Conservation (phyloP, 169 alveolate genomes). For the Plasmodium yoelii region DNA sequence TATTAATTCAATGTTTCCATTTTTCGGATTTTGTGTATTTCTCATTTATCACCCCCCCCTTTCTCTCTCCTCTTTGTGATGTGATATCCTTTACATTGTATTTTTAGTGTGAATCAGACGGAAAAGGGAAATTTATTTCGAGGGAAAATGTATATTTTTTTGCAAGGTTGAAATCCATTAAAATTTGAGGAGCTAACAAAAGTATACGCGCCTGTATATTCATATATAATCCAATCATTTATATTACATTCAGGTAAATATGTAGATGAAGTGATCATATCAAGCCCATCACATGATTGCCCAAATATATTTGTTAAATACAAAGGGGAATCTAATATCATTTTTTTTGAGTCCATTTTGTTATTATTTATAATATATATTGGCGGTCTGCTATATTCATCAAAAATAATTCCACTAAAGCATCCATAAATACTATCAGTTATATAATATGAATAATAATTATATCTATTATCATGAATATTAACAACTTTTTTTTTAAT, state of each 20-base stretch:
- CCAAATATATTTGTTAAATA: constrained; percentile 68
- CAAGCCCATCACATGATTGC: constrained; percentile 75
- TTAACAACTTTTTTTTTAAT: constrained; percentile 61
- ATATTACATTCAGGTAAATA: constrained; percentile 68
- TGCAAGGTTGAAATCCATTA: constrained; percentile 45
- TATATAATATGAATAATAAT: constrained; percentile 70
- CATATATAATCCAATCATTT: constrained; percentile 67
- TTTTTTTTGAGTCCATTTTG: constrained; percentile 1
- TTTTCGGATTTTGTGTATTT: background rate
- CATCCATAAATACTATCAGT: constrained; percentile 76
- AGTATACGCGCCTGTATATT: constrained; percentile 71
- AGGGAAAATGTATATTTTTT: constrained; percentile 55
- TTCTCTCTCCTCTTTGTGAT: background rate
- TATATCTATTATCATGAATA: constrained; percentile 41
- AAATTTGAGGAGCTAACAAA: constrained; percentile 60
- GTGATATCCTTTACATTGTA: background rate
- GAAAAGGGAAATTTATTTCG: background rate
- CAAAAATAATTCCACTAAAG: constrained; percentile 73
- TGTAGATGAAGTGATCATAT: constrained; percentile 61
- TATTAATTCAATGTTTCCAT: background rate
- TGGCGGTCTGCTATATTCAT: constrained; percentile 65
- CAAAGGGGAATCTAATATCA: constrained; percentile 2
- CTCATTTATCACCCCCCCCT: background rate
- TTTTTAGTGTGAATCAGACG: background rate
- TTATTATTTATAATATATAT: constrained; percentile 50